A percentile compares a stretch with the other conserved stretches of the same genome.
These are phyloP conservation scores for Venturia carpophila DNA, from an alignment of 2,329 filamentous ascomycete genomes.

Conservation along the genomic window DNA sequence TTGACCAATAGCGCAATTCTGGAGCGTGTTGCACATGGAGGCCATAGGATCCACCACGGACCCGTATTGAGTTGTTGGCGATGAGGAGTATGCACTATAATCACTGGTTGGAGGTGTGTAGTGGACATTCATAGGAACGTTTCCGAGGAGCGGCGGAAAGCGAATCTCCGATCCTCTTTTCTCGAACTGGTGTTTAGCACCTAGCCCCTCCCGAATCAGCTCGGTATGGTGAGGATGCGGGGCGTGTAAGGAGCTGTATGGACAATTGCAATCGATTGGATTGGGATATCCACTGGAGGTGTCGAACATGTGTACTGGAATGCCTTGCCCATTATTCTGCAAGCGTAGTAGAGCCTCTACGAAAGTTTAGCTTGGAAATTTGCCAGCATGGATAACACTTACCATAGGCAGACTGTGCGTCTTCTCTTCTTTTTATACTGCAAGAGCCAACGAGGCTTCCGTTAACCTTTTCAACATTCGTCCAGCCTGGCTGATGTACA, in stretches of 20 bases:
- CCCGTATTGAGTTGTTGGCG: background rate
- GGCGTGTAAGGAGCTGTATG: constrained; percentile 25
- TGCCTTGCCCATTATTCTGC: background rate
- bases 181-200: constrained; percentile 16
- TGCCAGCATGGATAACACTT: background rate
- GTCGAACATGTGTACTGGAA: constrained; percentile 23
- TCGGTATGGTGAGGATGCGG: constrained; percentile 27
- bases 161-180: background rate
- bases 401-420: constrained; percentile 10
- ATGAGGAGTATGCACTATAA: background rate
- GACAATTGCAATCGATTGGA: constrained; percentile 32
- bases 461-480: constrained; percentile 1
- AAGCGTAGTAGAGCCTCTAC: constrained; percentile 17
- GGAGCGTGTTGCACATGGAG: background rate
- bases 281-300: constrained; percentile 23
- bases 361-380: constrained; percentile 26
- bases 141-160: background rate
- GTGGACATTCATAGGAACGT: background rate
- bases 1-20: background rate
- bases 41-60: background rate
- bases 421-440: constrained; percentile 10
- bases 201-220: constrained; percentile 24
- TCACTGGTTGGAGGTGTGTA: background rate
- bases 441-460: background rate
- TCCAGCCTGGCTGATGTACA: constrained; percentile 14